A percentile compares a stretch with the other conserved stretches of the same genome.
Conservation (phyloP, 2,329 filamentous ascomycete genomes). For the Shiraia bambusicola region DNA sequence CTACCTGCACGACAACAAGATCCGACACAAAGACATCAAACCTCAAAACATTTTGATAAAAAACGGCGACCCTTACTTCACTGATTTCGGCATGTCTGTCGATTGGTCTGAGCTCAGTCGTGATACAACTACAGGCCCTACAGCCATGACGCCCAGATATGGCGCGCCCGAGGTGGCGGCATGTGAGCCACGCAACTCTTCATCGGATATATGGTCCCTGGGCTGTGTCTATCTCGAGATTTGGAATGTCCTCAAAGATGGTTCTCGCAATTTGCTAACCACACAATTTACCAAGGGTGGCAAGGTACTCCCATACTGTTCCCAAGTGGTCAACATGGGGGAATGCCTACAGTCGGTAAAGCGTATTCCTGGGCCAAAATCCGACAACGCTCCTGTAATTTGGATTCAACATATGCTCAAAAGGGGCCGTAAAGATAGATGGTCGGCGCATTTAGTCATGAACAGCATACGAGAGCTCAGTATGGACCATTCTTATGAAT, state of each 20-base stretch:
- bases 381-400: neutral
- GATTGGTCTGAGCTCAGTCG: slow-evolving; percentile 14
- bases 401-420: neutral
- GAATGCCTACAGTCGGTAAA: neutral
- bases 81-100: slow-evolving; percentile 21
- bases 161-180: slow-evolving; percentile 23
- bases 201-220: slow-evolving; percentile 26
- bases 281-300: neutral
- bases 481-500: neutral
- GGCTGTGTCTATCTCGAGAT: slow-evolving; percentile 26
- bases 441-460: neutral
- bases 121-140: slow-evolving; percentile 15
- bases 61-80: slow-evolving; percentile 12
- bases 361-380: neutral
- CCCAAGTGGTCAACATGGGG: neutral
- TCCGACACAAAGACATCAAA: slow-evolving; percentile 25
- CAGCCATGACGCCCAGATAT: slow-evolving; percentile 17
- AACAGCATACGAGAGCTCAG: neutral
- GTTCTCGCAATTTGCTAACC: neutral
- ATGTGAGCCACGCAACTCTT: slow-evolving; percentile 11
- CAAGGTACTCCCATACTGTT: neutral
- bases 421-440: neutral
- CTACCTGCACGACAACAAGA: slow-evolving; percentile 14
- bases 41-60: slow-evolving; percentile 18
- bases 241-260: slow-evolving; percentile 12